Base-by-base conservation (phyloP, 495 filamentous ascomycete species). In the Trichoderma gamsii region DNA sequence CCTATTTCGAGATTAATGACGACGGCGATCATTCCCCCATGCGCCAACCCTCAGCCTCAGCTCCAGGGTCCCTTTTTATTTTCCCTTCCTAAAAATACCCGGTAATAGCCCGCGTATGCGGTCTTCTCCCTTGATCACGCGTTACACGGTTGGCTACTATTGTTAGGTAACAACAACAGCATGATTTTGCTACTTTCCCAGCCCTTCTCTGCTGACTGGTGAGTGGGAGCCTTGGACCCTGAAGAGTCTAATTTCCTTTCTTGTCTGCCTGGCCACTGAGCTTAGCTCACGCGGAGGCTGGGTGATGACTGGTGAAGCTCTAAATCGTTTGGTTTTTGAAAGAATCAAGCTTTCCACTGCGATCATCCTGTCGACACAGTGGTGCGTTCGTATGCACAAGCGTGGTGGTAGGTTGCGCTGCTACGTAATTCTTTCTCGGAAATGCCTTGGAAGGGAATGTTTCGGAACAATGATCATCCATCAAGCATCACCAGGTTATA, bases 51-150 rank as follows among this genome's bases (percentile, higher is more conserved):
- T 32, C 27, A 61, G 56, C 56, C 56, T 32, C 56, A 61, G 56
- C 56, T 61, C 27, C 56, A 61, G 56, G 56, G 56, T 61, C 56
- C 16, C 44, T 49, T 49, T 49, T 49, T 49, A n/a, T 49, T 4
- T 61, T 27, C 9, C 16, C 27, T 23, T 61, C 56, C 56, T 25
- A 27, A 27, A 61, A 61, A 29, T 21, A 52, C n/a, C 12, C 43
- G 43, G 12, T 11, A 46, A 46, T 15, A 18, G 43, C 43, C 43
- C 43, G 51, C 43, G 51, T n/a, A 56, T 16, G 18, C 51, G n/a
- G n/a, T 3, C 51, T 16, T 4, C 16, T 25, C 56, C 25, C 8
- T 23, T 32, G 56, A 9, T 35, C 56, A 32, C 23, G 27, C 12
- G 16, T 11, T 38, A 11, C 56, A 25, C 11, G 23, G 56, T 8